Conservation (phyloP, 306 rosid genomes). For the Alnus rubra region DNA sequence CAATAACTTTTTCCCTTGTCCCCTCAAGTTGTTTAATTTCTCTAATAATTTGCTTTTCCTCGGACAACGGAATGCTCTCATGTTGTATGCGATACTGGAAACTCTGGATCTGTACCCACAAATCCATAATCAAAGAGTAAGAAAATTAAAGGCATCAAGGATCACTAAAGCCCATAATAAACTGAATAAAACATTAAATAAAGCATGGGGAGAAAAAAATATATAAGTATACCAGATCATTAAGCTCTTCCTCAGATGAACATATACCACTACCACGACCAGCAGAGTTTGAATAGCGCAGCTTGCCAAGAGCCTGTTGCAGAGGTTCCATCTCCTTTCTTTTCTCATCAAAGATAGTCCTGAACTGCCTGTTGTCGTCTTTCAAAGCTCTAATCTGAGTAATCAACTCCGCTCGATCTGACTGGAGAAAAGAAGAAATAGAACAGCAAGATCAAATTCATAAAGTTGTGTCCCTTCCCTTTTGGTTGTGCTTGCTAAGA, state of each 20-base stretch:
- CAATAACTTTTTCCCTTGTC: slow-evolving; percentile 83
- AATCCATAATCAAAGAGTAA: slow-evolving; percentile 25
- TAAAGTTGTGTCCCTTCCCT: neutral
- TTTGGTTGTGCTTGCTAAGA: too few relatives aligned
- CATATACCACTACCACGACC: slow-evolving; percentile 71
- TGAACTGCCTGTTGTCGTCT: slow-evolving; percentile 66
- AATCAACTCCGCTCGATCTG: slow-evolving; percentile 67
- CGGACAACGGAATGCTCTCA: slow-evolving; percentile 86
- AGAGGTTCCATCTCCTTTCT: slow-evolving; percentile 83
- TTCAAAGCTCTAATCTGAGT: slow-evolving; percentile 77
- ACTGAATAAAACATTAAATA: slow-evolving; percentile 24
- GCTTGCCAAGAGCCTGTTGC: slow-evolving; percentile 85
- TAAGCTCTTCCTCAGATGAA: slow-evolving; percentile 93
- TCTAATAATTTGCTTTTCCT: slow-evolving; percentile 86
- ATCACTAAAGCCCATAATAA: slow-evolving; percentile 11
- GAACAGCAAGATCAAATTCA: slow-evolving; percentile 9
- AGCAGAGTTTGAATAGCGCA: slow-evolving; percentile 65
- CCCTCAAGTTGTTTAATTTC: slow-evolving; percentile 95
- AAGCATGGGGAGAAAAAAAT: slow-evolving; percentile 10
- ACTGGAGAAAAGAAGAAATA: slow-evolving; percentile 46
- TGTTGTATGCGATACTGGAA: slow-evolving; percentile 88
- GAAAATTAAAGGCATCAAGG: slow-evolving; percentile 6
- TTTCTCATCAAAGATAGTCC: slow-evolving; percentile 69
- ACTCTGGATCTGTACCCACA: slow-evolving; percentile 66
- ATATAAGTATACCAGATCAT: slow-evolving; percentile 51